Conservation (phyloP, 306 rosid species). For the Pyrus betulifolia region DNA sequence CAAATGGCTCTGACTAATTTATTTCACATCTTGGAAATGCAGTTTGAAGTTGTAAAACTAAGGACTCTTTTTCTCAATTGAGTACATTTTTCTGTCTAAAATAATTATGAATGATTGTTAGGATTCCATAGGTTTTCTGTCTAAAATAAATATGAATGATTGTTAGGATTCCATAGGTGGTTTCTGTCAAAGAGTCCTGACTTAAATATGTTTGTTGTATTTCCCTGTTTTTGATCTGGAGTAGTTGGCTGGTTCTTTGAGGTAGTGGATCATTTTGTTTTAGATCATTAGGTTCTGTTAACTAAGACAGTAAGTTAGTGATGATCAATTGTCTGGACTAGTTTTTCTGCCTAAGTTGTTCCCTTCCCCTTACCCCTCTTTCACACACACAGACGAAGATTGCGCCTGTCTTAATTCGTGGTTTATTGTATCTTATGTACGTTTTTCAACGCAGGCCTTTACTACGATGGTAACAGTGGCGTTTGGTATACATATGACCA, state of each 20-base stretch:
- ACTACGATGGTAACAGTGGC: constrained; percentile 82
- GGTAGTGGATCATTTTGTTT: neutral
- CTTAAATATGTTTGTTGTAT: neutral
- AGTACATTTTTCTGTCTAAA: neutral
- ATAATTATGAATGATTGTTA: neutral
- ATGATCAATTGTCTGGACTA: neutral
- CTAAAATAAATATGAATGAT: neutral
- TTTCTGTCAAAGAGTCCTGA: neutral
- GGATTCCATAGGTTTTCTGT: neutral
- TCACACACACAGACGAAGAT: neutral
- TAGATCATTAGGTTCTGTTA: neutral
- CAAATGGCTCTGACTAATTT: neutral
- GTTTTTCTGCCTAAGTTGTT: neutral
- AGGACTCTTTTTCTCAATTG: neutral
- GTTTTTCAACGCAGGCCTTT: constrained; percentile 56
- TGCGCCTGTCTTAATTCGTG: neutral
- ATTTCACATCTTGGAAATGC: neutral
- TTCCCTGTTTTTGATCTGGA: neutral
- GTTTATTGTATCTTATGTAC: constrained; percentile 6
- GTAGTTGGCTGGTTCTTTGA: neutral
- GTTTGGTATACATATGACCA: constrained; percentile 88
- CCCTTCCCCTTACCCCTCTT: neutral
- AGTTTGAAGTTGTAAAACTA: neutral
- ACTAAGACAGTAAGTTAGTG: too few relatives aligned
- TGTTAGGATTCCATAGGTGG: neutral